Conservation (phyloP, 768 basidiomycete species). For the Pholiota molesta region DNA sequence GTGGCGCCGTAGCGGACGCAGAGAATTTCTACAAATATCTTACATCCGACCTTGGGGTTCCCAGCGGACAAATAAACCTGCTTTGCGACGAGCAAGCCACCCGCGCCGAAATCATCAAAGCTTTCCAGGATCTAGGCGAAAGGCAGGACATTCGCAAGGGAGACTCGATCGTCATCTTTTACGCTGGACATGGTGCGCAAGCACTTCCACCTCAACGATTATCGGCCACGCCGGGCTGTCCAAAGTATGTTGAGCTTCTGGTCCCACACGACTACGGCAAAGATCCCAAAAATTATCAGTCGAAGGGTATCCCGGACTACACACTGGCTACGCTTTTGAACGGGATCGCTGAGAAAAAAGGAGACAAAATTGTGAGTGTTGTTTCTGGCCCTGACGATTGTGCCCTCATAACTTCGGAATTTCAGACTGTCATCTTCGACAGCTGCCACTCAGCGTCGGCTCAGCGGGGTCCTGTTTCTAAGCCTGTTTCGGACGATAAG, state of each 20-base stretch:
- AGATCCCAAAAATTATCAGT: background rate
- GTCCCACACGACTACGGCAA: constrained; percentile 11
- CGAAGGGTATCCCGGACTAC: constrained; percentile 15
- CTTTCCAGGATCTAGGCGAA: constrained; percentile 8
- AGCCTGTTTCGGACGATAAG: background rate
- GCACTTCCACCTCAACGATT: background rate
- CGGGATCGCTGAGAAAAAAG: constrained; percentile 14
- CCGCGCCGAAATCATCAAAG: constrained; percentile 10
- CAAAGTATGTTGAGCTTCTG: constrained; percentile 7
- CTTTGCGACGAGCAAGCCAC: constrained; percentile 10
- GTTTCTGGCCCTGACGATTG: background rate
- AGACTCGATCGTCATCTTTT: constrained; percentile 15
- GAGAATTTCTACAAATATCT: constrained; percentile 8
- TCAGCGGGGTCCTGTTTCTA: background rate
- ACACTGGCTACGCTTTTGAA: constrained; percentile 16
- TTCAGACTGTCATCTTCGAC: constrained; percentile 5
- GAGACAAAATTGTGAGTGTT: constrained; percentile 19
- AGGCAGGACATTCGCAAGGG: background rate
- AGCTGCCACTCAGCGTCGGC: constrained; percentile 2
- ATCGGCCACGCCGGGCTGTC: background rate
- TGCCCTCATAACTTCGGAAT: background rate
- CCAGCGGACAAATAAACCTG: background rate
- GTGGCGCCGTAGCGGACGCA: constrained; percentile 12
- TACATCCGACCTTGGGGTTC: background rate
- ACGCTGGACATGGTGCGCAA: constrained; percentile 18